Conservation (phyloP, 495 filamentous ascomycete species). For the Rostrohypoxylon terebratum region DNA sequence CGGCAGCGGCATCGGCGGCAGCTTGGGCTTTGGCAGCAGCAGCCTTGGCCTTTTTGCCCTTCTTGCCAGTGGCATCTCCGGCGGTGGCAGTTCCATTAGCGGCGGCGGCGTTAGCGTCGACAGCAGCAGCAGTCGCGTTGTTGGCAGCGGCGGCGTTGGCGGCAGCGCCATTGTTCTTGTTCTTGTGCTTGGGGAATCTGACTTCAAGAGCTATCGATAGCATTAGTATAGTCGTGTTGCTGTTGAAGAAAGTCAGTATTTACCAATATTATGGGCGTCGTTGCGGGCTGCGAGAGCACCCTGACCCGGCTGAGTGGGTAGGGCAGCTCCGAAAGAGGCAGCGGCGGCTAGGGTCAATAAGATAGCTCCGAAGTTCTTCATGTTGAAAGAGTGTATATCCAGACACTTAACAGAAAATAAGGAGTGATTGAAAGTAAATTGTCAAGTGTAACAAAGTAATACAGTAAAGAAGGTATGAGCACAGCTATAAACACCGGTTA, state of each 20-base stretch:
- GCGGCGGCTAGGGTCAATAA: constrained; percentile 52
- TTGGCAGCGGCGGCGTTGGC: constrained; percentile 27
- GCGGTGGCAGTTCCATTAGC: constrained; percentile 35
- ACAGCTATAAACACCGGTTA: constrained; percentile 49
- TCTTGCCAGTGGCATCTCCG: constrained; percentile 1
- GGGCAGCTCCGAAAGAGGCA: constrained; percentile 48
- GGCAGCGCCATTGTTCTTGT: constrained; percentile 11
- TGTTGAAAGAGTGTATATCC: constrained; percentile 50
- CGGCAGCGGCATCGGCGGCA: constrained; percentile 2
- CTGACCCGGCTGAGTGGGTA: constrained; percentile 37
- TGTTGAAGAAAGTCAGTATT: not conserved
- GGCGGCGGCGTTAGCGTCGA: constrained; percentile 22
- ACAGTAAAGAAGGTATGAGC: constrained; percentile 53
- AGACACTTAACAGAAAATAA: constrained; percentile 43
- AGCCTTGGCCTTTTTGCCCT: constrained; percentile 15
- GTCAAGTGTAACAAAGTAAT: constrained; percentile 26
- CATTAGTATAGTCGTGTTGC: not conserved
- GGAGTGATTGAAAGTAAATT: constrained; percentile 41
- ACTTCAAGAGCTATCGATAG: constrained; percentile 32
- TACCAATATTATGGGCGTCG: constrained; percentile 23
- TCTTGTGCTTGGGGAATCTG: constrained; percentile 35
- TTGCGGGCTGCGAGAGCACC: constrained; percentile 24
- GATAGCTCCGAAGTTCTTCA: constrained; percentile 57
- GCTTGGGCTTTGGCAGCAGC: constrained; percentile 10
- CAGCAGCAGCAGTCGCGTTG: constrained; percentile 40